Conservation (phyloP, 805 yeast genomes). For the Metschnikowia chrysomelidarum region DNA sequence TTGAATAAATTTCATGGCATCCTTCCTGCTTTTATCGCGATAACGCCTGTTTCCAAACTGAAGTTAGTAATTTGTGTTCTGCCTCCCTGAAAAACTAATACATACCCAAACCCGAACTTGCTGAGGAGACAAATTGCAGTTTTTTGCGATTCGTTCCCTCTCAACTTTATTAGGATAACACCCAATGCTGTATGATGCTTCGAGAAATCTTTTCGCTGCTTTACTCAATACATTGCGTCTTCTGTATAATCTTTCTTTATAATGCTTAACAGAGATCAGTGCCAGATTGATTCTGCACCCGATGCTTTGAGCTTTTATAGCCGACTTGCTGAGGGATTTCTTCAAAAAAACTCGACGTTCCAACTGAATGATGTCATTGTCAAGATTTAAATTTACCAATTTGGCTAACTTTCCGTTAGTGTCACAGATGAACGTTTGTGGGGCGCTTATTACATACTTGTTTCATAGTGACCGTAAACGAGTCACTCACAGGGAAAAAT, state of each 20-base stretch:
- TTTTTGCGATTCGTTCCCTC: constrained; percentile 26
- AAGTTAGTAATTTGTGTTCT: constrained; percentile 9
- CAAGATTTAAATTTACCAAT: not conserved
- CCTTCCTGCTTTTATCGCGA: constrained; percentile 19
- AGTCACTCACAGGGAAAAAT: not conserved
- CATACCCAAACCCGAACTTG: constrained; percentile 37
- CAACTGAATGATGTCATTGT: constrained; percentile 3
- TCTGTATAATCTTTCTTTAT: not conserved
- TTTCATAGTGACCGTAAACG: constrained; percentile 1
- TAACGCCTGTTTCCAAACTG: constrained; percentile 32
- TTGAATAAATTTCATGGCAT: constrained; percentile 6
- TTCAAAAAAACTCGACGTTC: not conserved
- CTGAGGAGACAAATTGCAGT: constrained; percentile 23
- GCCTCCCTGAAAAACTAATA: constrained; percentile 2
- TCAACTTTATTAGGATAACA: constrained; percentile 27
- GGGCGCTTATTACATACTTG: not conserved
- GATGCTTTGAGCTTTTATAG: not conserved
- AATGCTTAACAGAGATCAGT: constrained; percentile 2
- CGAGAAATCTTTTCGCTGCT: constrained; percentile 2
- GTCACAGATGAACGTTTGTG: not conserved
- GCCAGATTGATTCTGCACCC: not conserved
- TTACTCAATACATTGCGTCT: constrained; percentile 1
- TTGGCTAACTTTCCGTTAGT: constrained; percentile 2
- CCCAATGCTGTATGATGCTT: constrained; percentile 2
- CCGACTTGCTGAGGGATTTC: not conserved